Base-by-base conservation (phyloP, 208 protist species). In the Angomonas ambiguus region DNA sequence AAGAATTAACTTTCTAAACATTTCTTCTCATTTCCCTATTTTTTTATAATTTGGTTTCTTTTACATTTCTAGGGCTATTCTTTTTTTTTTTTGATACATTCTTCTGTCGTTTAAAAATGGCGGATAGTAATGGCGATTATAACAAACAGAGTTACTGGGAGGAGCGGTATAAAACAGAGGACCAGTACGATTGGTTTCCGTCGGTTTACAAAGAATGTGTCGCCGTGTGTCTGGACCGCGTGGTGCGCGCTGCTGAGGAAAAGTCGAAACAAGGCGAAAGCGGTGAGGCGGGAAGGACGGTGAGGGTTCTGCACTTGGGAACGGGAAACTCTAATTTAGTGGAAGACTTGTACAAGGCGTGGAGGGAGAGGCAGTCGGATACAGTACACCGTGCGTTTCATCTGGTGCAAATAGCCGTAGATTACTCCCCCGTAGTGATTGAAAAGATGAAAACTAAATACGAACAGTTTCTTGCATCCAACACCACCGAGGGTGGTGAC, bases 181-280 rank as follows among this genome's bases (percentile, higher is more conserved):
- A 76, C 35, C 70, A 87, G 33, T 93, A 93, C 65, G 79, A 95
- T 57, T 95, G 89, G 89, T 95, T 95, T 48, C 64, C 79, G 0
- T 88, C 89, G 4, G 77, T 95, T 25, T 90, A 92, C 56, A 27
- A 65, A 4, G 67, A 64, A 11, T 76, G 73, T 58, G 77, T 95
- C 0, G 55, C 30, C 10, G 78, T 76, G 0, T 45, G 38, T 16
- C 38, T n/a, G 8, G 38, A 45, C 16, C 11, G 8, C 38, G 8
- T 45, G 16, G 38, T n/a, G 16, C 8, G 16, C 11, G 38, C 16
- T n/a, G 38, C 38, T 8, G 38, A 5, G 28, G 27, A 10, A 18
- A 0, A 33, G 34, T 11, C 24, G 0, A 13, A 16, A 25, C 31
- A 51, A n/a, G 11, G 51, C 27, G 33, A 38, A 2, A 45, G 38